Evolutionary conservation across 148 eudicot species (phyloP), one percentile per base, ranked within the genome.

Genomic region (Silene latifolia): DNA sequence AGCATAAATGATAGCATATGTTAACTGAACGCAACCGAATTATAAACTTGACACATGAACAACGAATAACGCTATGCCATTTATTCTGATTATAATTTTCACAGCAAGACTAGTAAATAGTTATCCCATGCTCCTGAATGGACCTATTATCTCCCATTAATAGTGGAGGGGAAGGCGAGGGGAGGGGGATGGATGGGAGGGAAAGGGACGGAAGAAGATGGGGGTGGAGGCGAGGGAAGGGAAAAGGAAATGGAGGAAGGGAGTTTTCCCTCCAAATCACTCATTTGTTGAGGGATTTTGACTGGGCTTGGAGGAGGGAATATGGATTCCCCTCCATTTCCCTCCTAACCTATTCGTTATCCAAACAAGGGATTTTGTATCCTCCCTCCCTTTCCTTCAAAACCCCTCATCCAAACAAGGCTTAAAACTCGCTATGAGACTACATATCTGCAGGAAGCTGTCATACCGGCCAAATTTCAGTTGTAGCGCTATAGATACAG

Each of bases 1-100:
- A 86, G 78, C 70, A 39, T 59, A 77, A 57, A 72, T 75, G 24
- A 70, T 65, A 25, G 80, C 11, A 32, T 19, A 75, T 70, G 75
- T 72, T 39, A 85, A 42, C 54, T 54, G 72, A 59, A 59, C 25
- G 14, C 23, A 7, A 1, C 9, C 7, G 19, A 48, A 3, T 6
- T 4, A 68, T 42, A 54, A 48, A 74, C 12, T 24, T 7, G 5
- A 32, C 39, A 35, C 12, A 69, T 51, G 46, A 72, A 21, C 67
- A 67, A 24, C 58, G 39, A 14, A 42, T 54, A 53, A 29, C 20
- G 27, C 47, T 67, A 73, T 8, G 66, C 48, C 35, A 67, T 67
- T 65, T 21, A 10, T 23, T 69, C 29, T 56, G 2, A 23, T 27
- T 46, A 51, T n/a, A n/a, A 48, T 69, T 57, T 23, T 21, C 5